These are phyloP conservation scores for Platismatia glauca DNA, from an alignment of 495 filamentous ascomycete species.

Conservation along the genomic window DNA sequence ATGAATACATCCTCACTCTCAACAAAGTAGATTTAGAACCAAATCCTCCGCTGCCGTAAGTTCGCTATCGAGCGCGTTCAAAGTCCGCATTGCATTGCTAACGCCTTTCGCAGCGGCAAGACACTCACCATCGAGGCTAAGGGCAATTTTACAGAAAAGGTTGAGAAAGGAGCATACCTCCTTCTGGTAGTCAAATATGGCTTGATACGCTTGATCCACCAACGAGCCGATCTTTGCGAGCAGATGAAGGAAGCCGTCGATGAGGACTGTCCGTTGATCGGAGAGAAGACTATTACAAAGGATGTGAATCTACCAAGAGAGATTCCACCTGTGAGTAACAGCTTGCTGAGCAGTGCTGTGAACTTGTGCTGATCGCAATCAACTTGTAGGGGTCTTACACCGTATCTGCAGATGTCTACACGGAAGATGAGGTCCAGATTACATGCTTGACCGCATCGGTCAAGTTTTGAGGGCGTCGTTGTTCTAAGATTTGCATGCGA, in stretches of 20 bases:
- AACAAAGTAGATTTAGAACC: conserved; percentile 70
- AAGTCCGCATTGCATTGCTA: not conserved
- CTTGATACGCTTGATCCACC: conserved; percentile 77
- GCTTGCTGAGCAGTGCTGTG: conserved; percentile 14
- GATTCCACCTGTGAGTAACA: conserved; percentile 70
- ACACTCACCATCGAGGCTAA: conserved; percentile 69
- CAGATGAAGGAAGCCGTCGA: conserved; percentile 72
- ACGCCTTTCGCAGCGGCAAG: conserved; percentile 50
- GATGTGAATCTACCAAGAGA: conserved; percentile 73
- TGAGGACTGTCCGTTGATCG: conserved; percentile 78
- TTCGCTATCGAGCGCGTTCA: conserved; percentile 19
- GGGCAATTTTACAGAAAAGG: conserved; percentile 56
- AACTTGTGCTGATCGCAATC: conserved; percentile 15
- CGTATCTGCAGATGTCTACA: conserved; percentile 77
- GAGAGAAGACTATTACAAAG: conserved; percentile 63
- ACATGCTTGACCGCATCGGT: conserved; percentile 73
- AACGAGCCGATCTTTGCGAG: conserved; percentile 74
- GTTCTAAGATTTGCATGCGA: not conserved
- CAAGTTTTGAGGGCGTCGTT: conserved; percentile 34
- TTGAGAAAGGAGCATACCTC: conserved; percentile 72
- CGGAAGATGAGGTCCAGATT: conserved; percentile 55
- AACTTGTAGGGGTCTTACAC: conserved; percentile 70
- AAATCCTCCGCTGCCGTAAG: conserved; percentile 83
- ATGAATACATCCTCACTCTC: conserved; percentile 57
- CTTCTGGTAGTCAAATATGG: conserved; percentile 85